Conservation (phyloP, 1,284 basidiomycete genomes). For the Tetrapyrgos nigripes region DNA sequence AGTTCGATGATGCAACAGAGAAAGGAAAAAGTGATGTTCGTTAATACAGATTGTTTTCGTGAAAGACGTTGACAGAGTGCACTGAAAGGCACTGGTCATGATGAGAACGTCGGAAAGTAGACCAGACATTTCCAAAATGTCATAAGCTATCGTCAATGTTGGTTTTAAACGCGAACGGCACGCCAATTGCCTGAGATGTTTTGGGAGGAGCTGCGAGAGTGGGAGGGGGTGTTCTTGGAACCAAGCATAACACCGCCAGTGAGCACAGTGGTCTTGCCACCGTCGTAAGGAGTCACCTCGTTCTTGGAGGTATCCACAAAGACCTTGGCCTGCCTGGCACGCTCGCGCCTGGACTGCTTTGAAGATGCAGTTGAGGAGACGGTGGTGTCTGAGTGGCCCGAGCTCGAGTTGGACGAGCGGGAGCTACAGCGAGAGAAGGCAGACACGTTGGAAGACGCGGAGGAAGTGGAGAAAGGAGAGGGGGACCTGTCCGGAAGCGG, state of each 20-base stretch:
- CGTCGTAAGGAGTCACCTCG: slow-evolving; percentile 82
- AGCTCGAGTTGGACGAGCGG: slow-evolving; percentile 72
- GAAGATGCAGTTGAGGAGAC: slow-evolving; percentile 38
- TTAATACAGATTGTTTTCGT: slow-evolving; percentile 1
- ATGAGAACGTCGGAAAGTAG: slow-evolving; percentile 3
- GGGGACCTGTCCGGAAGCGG: slow-evolving; percentile 55
- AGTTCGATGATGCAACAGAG: slow-evolving; percentile 1
- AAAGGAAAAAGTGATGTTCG: neutral
- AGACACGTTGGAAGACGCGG: slow-evolving; percentile 64
- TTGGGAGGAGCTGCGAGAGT: slow-evolving; percentile 30
- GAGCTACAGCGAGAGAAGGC: slow-evolving; percentile 78
- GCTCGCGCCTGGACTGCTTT: slow-evolving; percentile 64
- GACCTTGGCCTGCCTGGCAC: slow-evolving; percentile 67
- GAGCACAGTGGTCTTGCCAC: slow-evolving; percentile 84
- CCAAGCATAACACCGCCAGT: slow-evolving; percentile 87
- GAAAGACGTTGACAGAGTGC: slow-evolving; percentile 1
- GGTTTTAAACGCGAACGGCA: slow-evolving; percentile 40
- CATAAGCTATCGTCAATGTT: neutral
- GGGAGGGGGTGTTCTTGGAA: slow-evolving; percentile 33
- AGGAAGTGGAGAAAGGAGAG: slow-evolving; percentile 63
- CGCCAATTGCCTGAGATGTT: slow-evolving; percentile 50
- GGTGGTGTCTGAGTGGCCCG: slow-evolving; percentile 60
- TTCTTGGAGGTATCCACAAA: slow-evolving; percentile 75
- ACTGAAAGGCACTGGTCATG: slow-evolving; percentile 1
- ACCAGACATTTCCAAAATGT: slow-evolving; percentile 7